These are phyloP conservation scores for Ambrosiella cleistominuta DNA, from an alignment of 2,329 filamentous ascomycete genomes.

Conservation along the genomic window DNA sequence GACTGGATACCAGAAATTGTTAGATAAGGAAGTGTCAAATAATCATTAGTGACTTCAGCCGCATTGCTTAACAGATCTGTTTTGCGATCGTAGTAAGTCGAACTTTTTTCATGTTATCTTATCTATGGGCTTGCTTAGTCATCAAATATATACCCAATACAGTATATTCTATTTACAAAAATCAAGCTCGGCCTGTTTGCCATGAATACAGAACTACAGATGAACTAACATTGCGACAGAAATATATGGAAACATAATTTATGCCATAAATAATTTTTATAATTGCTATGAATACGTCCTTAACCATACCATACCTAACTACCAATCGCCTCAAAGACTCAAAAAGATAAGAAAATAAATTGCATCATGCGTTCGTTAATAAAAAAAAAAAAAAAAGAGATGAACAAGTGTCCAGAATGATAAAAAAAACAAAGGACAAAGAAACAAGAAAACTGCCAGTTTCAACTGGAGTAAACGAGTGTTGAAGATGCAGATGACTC, in stretches of 20 bases:
- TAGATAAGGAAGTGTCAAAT: too few relatives aligned
- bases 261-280: background rate
- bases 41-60: too few relatives aligned
- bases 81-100: background rate
- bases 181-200: too few relatives aligned
- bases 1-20: too few relatives aligned
- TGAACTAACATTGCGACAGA: background rate
- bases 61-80: background rate
- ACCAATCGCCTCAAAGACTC: background rate
- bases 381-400: background rate
- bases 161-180: too few relatives aligned
- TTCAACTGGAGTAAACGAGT: background rate
- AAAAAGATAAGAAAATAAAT: background rate
- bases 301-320: background rate
- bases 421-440: slow-evolving; percentile 1
- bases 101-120: slow-evolving; percentile 1
- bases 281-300: background rate
- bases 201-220: too few relatives aligned
- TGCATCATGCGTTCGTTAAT: slow-evolving; percentile 6
- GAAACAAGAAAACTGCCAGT: slow-evolving; percentile 2
- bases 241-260: background rate
- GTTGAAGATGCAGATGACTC: background rate
- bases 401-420: background rate
- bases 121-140: background rate
- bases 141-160: too few relatives aligned